Conservation (phyloP, 192 early-diverging fungal species). For the Coemansia sp. region DNA sequence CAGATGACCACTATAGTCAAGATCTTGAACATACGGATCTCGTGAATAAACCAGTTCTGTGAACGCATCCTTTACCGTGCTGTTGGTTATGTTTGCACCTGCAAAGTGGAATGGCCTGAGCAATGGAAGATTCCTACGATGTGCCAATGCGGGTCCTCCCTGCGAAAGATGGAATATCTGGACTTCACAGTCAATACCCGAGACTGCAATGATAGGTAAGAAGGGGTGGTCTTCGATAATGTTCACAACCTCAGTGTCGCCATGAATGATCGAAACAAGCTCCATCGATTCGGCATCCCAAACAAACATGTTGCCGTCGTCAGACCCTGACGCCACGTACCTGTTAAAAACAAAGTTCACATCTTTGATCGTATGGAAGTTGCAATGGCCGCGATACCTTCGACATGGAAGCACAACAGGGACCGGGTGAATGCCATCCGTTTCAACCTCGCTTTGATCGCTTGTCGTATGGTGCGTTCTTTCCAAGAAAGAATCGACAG, state of each 20-base stretch:
- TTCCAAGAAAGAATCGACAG: neutral
- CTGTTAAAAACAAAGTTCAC: slow-evolving; percentile 68
- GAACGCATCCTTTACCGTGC: slow-evolving; percentile 8
- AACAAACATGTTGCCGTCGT: slow-evolving; percentile 69
- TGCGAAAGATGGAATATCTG: slow-evolving; percentile 63
- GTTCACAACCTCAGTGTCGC: slow-evolving; percentile 64
- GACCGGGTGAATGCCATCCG: neutral
- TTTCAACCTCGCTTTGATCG: neutral
- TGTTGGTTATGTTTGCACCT: slow-evolving; percentile 7
- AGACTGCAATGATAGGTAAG: slow-evolving; percentile 59
- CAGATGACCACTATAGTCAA: slow-evolving; percentile 8
- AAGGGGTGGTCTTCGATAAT: slow-evolving; percentile 61
- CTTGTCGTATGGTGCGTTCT: neutral
- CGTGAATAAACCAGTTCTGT: slow-evolving; percentile 16
- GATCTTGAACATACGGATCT: slow-evolving; percentile 32
- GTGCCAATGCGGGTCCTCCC: slow-evolving; percentile 31
- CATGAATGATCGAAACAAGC: slow-evolving; percentile 64
- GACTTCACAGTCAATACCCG: slow-evolving; percentile 73
- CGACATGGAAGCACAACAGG: slow-evolving; percentile 32
- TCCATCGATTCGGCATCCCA: slow-evolving; percentile 64
- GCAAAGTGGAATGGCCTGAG: slow-evolving; percentile 19
- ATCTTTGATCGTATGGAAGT: slow-evolving; percentile 66
- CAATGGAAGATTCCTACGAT: slow-evolving; percentile 37
- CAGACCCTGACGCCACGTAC: slow-evolving; percentile 74
- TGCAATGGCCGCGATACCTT: slow-evolving; percentile 39